Conservation (phyloP, 1,284 basidiomycete genomes). For the Taiwanofungus camphoratus region DNA sequence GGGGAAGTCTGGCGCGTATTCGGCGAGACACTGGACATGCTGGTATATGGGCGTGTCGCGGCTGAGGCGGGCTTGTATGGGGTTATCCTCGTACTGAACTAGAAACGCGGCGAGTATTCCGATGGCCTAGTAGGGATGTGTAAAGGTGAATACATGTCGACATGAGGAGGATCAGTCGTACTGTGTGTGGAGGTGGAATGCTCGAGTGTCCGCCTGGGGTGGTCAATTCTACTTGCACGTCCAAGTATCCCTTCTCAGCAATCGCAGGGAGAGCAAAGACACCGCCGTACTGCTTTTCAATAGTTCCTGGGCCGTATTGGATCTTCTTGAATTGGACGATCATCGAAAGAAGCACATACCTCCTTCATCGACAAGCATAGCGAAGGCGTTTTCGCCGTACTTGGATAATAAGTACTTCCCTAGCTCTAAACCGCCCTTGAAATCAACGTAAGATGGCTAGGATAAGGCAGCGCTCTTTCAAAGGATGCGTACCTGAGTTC, state of each 20-base stretch:
- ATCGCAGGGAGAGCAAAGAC: conserved; percentile 46
- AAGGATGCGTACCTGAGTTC: conserved; percentile 33
- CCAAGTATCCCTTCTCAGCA: conserved; percentile 61
- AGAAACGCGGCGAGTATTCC: conserved; percentile 48
- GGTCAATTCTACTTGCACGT: conserved; percentile 41
- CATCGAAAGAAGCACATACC: conserved; percentile 22
- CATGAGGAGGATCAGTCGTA: conserved; percentile 16
- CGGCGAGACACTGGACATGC: conserved; percentile 26
- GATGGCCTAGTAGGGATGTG: conserved; percentile 35
- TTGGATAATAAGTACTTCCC: conserved; percentile 38
- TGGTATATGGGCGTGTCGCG: conserved; percentile 38
- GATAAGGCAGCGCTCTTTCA: not conserved
- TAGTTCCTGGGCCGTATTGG: conserved; percentile 25
- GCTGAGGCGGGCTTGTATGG: conserved; percentile 41
- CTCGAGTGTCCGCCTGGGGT: conserved; percentile 66
- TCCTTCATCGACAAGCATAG: conserved; percentile 50
- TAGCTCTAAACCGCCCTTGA: conserved; percentile 45
- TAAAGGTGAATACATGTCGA: not conserved
- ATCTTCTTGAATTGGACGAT: not conserved
- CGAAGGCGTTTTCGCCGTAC: conserved; percentile 48
- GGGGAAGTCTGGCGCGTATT: conserved; percentile 18
- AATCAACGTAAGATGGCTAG: not conserved
- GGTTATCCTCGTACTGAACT: conserved; percentile 22
- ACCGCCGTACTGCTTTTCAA: conserved; percentile 22
- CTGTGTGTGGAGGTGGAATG: conserved; percentile 51